These are phyloP conservation scores for Calendula officinalis DNA, from an alignment of 129 eudicot species.

Conservation along the genomic window DNA sequence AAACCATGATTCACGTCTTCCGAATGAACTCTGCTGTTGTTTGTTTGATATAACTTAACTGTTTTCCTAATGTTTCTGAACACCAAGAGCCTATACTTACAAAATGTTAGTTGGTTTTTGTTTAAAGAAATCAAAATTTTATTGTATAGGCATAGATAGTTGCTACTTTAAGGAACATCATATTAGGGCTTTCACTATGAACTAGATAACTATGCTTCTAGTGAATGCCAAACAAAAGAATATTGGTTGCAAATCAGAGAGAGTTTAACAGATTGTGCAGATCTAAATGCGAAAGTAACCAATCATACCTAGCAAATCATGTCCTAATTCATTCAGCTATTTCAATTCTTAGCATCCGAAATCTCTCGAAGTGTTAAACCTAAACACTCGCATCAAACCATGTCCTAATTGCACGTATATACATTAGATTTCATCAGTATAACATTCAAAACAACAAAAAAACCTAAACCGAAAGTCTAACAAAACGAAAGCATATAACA, in stretches of 20 bases:
- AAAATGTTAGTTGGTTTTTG: neutral
- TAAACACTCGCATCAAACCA: no score
- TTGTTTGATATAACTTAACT: conserved; percentile 32
- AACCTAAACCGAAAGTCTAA: conserved; percentile 10
- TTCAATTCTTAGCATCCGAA: neutral
- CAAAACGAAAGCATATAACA: neutral
- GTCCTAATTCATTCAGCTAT: neutral
- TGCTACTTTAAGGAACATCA: no score
- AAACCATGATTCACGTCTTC: conserved; percentile 40
- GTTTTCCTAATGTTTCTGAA: conserved; percentile 43
- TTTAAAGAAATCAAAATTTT: neutral
- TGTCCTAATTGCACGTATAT: neutral
- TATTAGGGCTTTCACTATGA: no score
- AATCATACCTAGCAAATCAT: neutral
- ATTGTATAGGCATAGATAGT: no score
- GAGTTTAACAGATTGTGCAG: no score
- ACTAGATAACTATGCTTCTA: neutral
- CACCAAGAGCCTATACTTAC: conserved; percentile 48
- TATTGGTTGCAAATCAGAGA: neutral
- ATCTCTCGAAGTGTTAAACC: neutral
- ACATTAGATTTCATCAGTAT: neutral
- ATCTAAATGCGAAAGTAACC: neutral
- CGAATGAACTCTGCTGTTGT: conserved; percentile 33
- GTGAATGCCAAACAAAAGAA: conserved; percentile 2
- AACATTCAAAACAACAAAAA: neutral